These are phyloP conservation scores for Fusarium buxicola DNA, from an alignment of 2,329 filamentous ascomycete species.

Conservation along the genomic window DNA sequence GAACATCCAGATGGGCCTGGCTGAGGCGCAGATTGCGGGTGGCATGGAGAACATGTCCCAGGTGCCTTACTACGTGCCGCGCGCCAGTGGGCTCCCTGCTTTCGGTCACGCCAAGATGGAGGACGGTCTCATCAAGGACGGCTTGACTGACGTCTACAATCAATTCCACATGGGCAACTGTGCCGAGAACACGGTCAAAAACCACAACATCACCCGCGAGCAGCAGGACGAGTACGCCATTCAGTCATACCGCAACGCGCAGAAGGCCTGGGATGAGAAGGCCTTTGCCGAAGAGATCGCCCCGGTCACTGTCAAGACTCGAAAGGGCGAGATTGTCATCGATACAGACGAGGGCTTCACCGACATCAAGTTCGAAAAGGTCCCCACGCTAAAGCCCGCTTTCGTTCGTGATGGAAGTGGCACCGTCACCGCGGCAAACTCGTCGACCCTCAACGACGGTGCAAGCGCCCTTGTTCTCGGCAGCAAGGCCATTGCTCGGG, in stretches of 20 bases:
- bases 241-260: conserved; percentile 86
- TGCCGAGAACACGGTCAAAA: conserved; percentile 94
- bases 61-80: conserved; percentile 89
- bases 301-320: conserved; percentile 84
- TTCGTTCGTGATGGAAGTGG: conserved; percentile 88
- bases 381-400: conserved; percentile 87
- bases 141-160: conserved; percentile 95
- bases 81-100: conserved; percentile 82
- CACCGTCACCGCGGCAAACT: conserved; percentile 94
- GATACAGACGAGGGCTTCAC: conserved; percentile 90
- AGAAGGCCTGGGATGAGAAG: conserved; percentile 86
- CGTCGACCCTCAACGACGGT: conserved; percentile 94
- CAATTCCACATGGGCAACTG: conserved; percentile 99
- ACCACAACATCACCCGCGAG: conserved; percentile 81
- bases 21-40: conserved; percentile 89
- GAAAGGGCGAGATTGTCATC: conserved; percentile 84
- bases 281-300: conserved; percentile 91
- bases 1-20: conserved; percentile 91
- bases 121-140: conserved; percentile 94
- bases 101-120: conserved; percentile 91
- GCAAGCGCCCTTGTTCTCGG: conserved; percentile 89
- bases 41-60: conserved; percentile 99
- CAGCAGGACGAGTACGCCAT: conserved; percentile 94
- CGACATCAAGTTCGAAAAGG: conserved; percentile 87
- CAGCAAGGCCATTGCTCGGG: conserved; percentile 81